Conservation (phyloP, 2,329 filamentous ascomycete genomes). For the Stagonosporopsis rhizophila region DNA sequence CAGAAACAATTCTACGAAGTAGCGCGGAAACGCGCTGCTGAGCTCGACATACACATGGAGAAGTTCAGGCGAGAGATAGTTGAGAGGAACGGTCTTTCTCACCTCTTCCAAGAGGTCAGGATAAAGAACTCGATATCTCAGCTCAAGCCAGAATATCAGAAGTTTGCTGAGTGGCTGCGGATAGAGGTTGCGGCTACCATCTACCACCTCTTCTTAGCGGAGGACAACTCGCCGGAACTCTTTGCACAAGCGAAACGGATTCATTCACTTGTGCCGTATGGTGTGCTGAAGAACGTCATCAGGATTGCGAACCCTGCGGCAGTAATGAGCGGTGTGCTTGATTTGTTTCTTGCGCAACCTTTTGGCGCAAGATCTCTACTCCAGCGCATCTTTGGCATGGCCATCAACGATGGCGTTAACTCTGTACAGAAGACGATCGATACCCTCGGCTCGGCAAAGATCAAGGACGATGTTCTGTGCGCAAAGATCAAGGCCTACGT, state of each 20-base stretch:
- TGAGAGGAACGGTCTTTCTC: constrained; percentile 84
- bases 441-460: constrained; percentile 70
- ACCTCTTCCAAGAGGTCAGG: constrained; percentile 90
- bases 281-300: constrained; percentile 94
- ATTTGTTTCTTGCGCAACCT: constrained; percentile 94
- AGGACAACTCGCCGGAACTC: constrained; percentile 96
- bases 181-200: constrained; percentile 97
- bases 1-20: constrained; percentile 96
- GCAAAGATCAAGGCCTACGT: constrained; percentile 83
- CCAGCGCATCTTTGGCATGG: constrained; percentile 92
- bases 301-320: constrained; percentile 94
- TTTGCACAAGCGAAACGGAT: constrained; percentile 95
- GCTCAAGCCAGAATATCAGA: constrained; percentile 92
- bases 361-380: constrained; percentile 89
- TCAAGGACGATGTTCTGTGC: constrained; percentile 80
- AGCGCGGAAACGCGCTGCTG: constrained; percentile 84
- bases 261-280: constrained; percentile 93
- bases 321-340: constrained; percentile 94
- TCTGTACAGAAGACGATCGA: constrained; percentile 89
- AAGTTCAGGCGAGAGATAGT: constrained; percentile 72
- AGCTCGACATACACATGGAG: constrained; percentile 98
- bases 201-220: constrained; percentile 95
- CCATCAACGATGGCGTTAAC: constrained; percentile 87
- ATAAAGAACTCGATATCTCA: constrained; percentile 87
- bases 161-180: constrained; percentile 96